Conservation (phyloP, 148 eudicot species). For the Amaranthus cruentus region DNA sequence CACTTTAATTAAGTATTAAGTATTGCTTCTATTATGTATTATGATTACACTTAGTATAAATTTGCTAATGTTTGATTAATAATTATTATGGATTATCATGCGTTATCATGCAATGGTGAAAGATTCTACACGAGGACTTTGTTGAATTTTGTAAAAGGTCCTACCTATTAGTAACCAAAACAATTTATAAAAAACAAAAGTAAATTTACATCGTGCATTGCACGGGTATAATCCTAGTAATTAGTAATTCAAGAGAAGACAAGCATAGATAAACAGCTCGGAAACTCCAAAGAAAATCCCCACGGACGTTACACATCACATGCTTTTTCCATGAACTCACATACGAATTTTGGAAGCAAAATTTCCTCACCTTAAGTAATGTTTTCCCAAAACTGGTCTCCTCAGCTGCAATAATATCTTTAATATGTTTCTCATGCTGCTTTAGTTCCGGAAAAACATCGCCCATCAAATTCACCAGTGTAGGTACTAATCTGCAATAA, state of each 20-base stretch:
- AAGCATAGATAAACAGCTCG: background rate
- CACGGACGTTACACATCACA: background rate
- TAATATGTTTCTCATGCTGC: slow-evolving; percentile 59
- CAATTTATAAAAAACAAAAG: too few relatives aligned
- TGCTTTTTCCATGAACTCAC: background rate
- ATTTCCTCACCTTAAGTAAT: slow-evolving; percentile 58
- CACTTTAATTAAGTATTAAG: too few relatives aligned
- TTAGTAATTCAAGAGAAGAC: background rate
- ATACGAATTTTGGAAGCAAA: slow-evolving; percentile 5
- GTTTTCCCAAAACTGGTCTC: slow-evolving; percentile 91
- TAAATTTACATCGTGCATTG: too few relatives aligned
- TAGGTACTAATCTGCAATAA: slow-evolving; percentile 66
- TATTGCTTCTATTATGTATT: too few relatives aligned
- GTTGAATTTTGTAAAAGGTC: too few relatives aligned
- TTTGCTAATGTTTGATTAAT: too few relatives aligned
- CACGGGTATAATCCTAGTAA: too few relatives aligned
- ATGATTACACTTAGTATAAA: too few relatives aligned
- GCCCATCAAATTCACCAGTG: slow-evolving; percentile 74
- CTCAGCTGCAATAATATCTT: slow-evolving; percentile 71
- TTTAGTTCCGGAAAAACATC: slow-evolving; percentile 83
- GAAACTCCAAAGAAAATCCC: background rate
- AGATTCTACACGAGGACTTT: too few relatives aligned
- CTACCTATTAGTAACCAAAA: too few relatives aligned
- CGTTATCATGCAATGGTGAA: too few relatives aligned
- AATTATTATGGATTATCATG: too few relatives aligned